Base-by-base conservation (phyloP, 1,284 basidiomycete species). In the Cryptococcus sp. region DNA sequence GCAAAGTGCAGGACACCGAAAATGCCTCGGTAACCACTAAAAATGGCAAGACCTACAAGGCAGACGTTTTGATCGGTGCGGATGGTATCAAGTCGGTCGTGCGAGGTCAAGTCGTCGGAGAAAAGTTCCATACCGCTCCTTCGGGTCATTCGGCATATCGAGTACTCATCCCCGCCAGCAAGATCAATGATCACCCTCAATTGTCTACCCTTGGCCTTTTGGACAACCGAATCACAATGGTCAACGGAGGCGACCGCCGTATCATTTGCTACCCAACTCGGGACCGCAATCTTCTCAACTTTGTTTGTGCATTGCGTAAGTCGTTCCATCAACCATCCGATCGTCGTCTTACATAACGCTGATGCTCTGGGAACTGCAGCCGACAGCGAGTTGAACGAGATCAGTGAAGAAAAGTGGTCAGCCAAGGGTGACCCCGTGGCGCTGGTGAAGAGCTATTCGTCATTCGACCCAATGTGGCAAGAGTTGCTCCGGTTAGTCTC, bases 401-500 rank as follows among this genome's bases (percentile, higher is more conserved):
- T 57, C 46, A 64, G 63, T 7, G 61, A 58, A 23, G 70, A 73
- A 52, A 67, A 58, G 8, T 75, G 74, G 74, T 59, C 55, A 1
- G 67, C 63, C 11, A 53, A 54, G 16, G 73, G 70, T 7, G 50
- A 55, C 8, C 50, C 63, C 0, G 52, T 55, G 3, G 63, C 68
- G 15, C 53, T 76, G 15, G 47, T 69, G 48, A 62, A 62, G 13
- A 56, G 66, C 3, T 75, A 70, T 60, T 26, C 54, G n/a, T 40
- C 46, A 0, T 75, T 75, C 52, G 55, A 54, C 19, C 55, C 55
- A 37, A 43, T 50, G 8, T 55, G 51, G 44, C 58, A 58, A 26
- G 55, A 59, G 17, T 54, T 65, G n/a, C 53, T 71, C 85, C 89
- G 57, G 65, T 51, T 6, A 51, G 38, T 40, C 8, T 22, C 17